A percentile compares a stretch with the other conserved stretches of the same genome.
Conservation (phyloP, 2,329 filamentous ascomycete species). For the Colletotrichum endophyticum region DNA sequence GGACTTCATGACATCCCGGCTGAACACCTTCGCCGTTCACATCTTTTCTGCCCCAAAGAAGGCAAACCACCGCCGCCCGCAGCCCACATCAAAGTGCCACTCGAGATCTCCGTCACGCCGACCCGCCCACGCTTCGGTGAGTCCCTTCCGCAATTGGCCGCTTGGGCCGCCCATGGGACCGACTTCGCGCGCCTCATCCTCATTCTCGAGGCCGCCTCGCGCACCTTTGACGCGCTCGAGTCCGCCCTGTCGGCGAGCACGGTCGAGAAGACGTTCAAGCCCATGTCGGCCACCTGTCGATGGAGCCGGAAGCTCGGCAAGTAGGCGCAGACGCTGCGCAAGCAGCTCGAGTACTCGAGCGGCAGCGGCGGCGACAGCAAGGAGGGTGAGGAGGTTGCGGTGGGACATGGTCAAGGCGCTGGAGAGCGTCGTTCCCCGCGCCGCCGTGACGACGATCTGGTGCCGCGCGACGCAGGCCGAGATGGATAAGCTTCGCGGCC, state of each 20-base stretch:
- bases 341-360: too few species aligned
- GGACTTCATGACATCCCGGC: background rate
- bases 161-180: background rate
- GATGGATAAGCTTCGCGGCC: background rate
- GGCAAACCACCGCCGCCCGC: background rate
- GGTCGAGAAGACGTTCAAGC: background rate
- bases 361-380: too few species aligned
- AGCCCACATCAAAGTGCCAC: background rate
- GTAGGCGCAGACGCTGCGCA: background rate
- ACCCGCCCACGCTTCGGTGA: background rate
- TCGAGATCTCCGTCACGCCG: background rate
- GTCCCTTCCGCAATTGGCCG: background rate
- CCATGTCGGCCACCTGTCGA: background rate
- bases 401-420: too few species aligned
- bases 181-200: background rate
- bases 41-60: background rate
- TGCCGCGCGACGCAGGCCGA: background rate
- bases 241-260: background rate
- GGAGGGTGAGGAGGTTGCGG: too few species aligned
- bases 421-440: background rate
- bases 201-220: too few species aligned
- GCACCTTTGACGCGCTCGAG: background rate
- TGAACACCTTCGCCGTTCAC: background rate
- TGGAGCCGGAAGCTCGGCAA: background rate
- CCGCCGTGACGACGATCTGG: background rate